Conservation (phyloP, 805 yeast genomes). For the Candida morakotiae region DNA sequence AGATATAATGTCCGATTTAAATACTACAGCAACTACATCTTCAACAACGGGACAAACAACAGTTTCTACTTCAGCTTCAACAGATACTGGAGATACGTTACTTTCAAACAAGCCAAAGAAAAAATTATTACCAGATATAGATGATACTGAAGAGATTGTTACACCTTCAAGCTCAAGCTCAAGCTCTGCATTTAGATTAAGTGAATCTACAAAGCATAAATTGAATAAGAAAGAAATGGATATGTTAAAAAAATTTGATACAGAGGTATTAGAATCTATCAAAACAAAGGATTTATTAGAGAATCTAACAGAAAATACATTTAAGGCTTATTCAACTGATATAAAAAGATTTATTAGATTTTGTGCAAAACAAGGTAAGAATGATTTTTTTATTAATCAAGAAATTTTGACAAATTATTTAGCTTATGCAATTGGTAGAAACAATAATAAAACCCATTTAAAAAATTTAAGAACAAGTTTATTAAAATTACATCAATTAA, state of each 20-base stretch:
- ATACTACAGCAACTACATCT: neutral
- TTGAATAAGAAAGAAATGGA: constrained; percentile 5
- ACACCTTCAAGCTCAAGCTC: neutral
- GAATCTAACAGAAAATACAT: constrained; percentile 9
- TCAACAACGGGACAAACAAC: neutral
- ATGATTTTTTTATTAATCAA: constrained; percentile 6
- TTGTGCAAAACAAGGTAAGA: constrained; percentile 10
- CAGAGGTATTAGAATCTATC: constrained; percentile 6
- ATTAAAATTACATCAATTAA: constrained; percentile 9
- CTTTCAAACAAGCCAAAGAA: neutral
- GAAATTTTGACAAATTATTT: constrained; percentile 7
- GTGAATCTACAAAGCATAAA: constrained; percentile 8
- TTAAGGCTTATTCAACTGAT: constrained; percentile 10
- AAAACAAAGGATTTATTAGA: constrained; percentile 5
- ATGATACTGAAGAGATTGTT: neutral
- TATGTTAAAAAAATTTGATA: constrained; percentile 8
- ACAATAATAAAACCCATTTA: constrained; percentile 1
- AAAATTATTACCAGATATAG: neutral
- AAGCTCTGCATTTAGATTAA: neutral
- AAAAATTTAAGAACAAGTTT: constrained; percentile 8
- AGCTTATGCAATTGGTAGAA: neutral
- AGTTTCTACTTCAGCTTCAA: neutral
- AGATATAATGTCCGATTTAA: neutral
- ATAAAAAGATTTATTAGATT: constrained; percentile 8
- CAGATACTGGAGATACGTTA: neutral